Conservation (phyloP, 805 yeast genomes). For the Millerago galiae region DNA sequence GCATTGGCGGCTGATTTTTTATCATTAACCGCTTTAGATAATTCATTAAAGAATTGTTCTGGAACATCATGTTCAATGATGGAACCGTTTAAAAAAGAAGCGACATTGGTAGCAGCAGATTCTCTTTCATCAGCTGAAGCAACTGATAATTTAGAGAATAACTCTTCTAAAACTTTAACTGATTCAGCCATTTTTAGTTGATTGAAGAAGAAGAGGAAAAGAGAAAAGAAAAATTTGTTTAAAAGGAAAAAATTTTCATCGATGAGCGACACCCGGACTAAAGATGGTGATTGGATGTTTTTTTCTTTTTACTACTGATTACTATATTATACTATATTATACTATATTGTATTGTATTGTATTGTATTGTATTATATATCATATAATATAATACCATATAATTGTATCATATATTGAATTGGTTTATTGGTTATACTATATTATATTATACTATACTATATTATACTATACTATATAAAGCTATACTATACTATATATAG, state of each 20-base stretch:
- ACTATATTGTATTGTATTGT: no score
- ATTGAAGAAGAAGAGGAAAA: slow-evolving; percentile 1
- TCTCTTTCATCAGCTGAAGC: slow-evolving; percentile 80
- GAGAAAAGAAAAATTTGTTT: slow-evolving; percentile 15
- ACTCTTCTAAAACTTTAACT: slow-evolving; percentile 80
- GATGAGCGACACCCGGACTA: slow-evolving; percentile 14
- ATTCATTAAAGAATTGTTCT: slow-evolving; percentile 71
- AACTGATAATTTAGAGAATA: slow-evolving; percentile 86
- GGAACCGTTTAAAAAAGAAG: slow-evolving; percentile 92
- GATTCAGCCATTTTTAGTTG: slow-evolving; percentile 35
- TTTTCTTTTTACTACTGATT: no score
- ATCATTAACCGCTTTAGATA: slow-evolving; percentile 68
- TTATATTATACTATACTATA: no score
- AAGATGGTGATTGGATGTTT: neutral
- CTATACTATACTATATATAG: no score
- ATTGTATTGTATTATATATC: no score
- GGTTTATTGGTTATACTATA: no score
- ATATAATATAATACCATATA: no score
- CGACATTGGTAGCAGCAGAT: slow-evolving; percentile 81
- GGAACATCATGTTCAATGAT: slow-evolving; percentile 99
- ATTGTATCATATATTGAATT: no score
- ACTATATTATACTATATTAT: no score
- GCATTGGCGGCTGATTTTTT: slow-evolving; percentile 82
- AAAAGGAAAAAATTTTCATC: slow-evolving; percentile 1
- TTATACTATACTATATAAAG: no score